A percentile compares a stretch with the other conserved stretches of the same genome.
phyloP scores from a whole-genome alignment of 2,329 filamentous ascomycete species.

The Tolypocladium sp. region DNA sequence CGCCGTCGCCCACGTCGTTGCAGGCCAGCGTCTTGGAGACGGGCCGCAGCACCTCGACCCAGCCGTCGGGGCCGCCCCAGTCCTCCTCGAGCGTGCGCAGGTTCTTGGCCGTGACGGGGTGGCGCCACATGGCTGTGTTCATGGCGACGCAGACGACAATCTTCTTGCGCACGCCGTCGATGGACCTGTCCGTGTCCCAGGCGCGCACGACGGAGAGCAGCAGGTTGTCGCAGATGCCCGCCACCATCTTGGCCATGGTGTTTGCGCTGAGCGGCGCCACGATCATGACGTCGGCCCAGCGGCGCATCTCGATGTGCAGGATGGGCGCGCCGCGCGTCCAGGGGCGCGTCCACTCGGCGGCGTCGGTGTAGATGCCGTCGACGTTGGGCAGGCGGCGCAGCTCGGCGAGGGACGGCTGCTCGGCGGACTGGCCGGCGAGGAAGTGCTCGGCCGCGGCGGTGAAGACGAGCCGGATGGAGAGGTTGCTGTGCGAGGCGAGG shows the following conservation, averaged over 20 bases:
- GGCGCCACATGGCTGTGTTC: constrained; percentile 86
- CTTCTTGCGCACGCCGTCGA: constrained; percentile 46
- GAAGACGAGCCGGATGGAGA: constrained; percentile 81
- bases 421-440: constrained; percentile 62
- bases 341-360: constrained; percentile 72
- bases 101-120: constrained; percentile 71
- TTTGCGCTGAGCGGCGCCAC: constrained; percentile 80
- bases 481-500: constrained; percentile 38
- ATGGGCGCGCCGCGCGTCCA: constrained; percentile 77
- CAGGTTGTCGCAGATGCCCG: constrained; percentile 70
- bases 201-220: constrained; percentile 68
- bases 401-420: constrained; percentile 61
- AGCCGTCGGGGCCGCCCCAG: constrained; percentile 50
- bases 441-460: constrained; percentile 68
- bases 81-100: constrained; percentile 60
- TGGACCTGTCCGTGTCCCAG: constrained; percentile 68
- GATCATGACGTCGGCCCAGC: constrained; percentile 69
- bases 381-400: constrained; percentile 59
- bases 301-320: constrained; percentile 79
- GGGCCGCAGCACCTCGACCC: constrained; percentile 61
- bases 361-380: constrained; percentile 71
- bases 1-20: constrained; percentile 73
- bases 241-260: constrained; percentile 71
- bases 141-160: constrained; percentile 75
- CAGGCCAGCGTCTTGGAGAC: constrained; percentile 74